phyloP scores from a whole-genome alignment of 2,329 filamentous ascomycete genomes.

The Hymenoscyphus scutula region DNA sequence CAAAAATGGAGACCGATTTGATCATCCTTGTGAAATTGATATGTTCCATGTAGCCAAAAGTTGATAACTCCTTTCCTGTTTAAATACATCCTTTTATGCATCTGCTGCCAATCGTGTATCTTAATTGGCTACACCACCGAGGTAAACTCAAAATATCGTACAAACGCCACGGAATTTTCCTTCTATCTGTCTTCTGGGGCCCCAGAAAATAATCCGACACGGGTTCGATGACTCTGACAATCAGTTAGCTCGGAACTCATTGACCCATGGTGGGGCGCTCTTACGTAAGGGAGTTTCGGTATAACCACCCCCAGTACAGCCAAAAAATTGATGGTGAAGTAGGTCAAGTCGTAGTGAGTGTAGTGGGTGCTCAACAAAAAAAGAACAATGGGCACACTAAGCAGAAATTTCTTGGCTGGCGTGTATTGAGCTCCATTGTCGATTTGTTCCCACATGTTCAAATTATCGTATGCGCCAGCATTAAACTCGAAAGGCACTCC shows the following conservation, averaged over 20 bases:
- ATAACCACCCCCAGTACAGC: conserved; percentile 91
- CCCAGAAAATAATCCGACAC: conserved; percentile 71
- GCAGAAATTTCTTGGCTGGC: conserved; percentile 95
- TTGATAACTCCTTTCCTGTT: conserved; percentile 30
- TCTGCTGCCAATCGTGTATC: conserved; percentile 29
- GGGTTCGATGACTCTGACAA: conserved; percentile 70
- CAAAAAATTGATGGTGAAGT: conserved; percentile 96
- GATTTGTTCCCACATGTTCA: conserved; percentile 99
- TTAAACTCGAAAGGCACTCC: conserved; percentile 99
- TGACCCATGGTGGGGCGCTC: conserved; percentile 37
- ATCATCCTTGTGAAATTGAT: conserved; percentile 4
- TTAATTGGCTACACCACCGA: conserved; percentile 26
- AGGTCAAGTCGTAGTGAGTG: conserved; percentile 94
- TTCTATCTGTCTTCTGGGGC: conserved; percentile 57
- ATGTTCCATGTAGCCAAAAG: conserved; percentile 29
- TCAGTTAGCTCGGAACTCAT: conserved; percentile 26
- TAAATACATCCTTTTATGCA: conserved; percentile 32
- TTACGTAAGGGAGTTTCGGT: conserved; percentile 90
- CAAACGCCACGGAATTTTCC: conserved; percentile 31
- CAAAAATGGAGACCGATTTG: background rate
- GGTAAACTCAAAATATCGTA: conserved; percentile 33
- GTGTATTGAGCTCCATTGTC: conserved; percentile 99
- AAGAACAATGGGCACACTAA: conserved; percentile 88
- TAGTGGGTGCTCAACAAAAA: conserved; percentile 98
- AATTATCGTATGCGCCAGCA: conserved; percentile 94